Base-by-base conservation (phyloP, 2,329 filamentous ascomycete species). In the Fusarium domesticum region DNA sequence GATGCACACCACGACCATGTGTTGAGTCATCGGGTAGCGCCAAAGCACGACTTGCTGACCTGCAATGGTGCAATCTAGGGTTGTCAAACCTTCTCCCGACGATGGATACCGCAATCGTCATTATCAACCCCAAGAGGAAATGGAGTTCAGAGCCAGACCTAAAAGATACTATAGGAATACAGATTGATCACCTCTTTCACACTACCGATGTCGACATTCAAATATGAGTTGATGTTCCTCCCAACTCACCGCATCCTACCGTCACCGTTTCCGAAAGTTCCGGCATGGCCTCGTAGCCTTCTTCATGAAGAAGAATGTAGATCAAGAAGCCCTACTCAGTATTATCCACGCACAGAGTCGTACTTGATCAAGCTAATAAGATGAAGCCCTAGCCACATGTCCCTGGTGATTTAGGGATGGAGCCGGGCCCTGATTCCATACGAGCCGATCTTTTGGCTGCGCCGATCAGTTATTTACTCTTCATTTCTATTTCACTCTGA, bases 21-120 rank as follows among this genome's bases (percentile, higher is more conserved):
- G 18, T 45, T n/a, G 41, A 31, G 5, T 25, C 33, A 18, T 19
- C 35, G 35, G 31, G 32, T 58, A 54, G 55, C 56, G 55, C 40
- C 37, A 60, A 59, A 52, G 23, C 23, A 58, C 58, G 54, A 53
- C 58, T 60, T 60, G 56, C 58, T 56, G 60, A 56, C 54, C 46
- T 45, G 23, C 39, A 36, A 60, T 60, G 58, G 56, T 60, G 58
- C 57, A 60, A 60, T 60, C 52, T 47, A 50, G 56, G 54, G 54
- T 54, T 40, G 39, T 46, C 42, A 47, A 58, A 50, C 43, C 45
- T 40, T 53, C 44, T 52, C 42, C 48, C 47, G 46, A 45, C 41
- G 50, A 51, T n/a, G n/a, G n/a, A n/a, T 47, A 42, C 44, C 43
- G 42, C 38, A 35, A 37, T 18, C 23, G 25, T 32, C 37, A 25